Conservation (phyloP, 345 rosid genomes). For the Excoecaria cochinchinensis region DNA sequence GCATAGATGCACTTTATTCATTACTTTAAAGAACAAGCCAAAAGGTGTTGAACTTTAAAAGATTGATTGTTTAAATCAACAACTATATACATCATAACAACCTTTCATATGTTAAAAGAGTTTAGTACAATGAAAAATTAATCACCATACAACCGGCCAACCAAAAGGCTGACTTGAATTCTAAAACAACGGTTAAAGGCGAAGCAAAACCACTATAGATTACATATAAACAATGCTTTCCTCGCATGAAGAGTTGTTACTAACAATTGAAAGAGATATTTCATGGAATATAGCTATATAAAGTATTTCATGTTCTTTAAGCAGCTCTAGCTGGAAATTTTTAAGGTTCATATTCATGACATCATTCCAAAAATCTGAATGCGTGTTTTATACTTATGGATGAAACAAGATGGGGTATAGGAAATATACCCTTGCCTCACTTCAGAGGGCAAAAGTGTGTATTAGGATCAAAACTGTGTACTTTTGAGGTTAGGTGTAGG, state of each 20-base stretch:
- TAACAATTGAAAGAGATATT: not conserved
- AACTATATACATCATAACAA: conserved; percentile 67
- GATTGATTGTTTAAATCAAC: not conserved
- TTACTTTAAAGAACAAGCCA: not conserved
- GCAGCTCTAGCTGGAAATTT: not conserved
- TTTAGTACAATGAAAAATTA: conserved; percentile 5
- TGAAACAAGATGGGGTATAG: not conserved
- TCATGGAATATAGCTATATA: not conserved
- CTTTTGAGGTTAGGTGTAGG: not conserved
- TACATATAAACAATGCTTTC: not conserved
- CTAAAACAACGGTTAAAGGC: not conserved
- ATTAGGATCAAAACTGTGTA: not conserved
- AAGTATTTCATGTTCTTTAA: not conserved
- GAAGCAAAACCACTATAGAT: not conserved
- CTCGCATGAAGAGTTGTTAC: not conserved
- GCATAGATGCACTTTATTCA: conserved; percentile 1
- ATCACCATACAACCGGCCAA: not conserved
- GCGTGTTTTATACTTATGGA: not conserved
- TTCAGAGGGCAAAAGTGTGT: not conserved
- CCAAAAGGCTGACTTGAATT: not conserved
- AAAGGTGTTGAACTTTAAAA: not conserved
- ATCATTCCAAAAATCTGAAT: not conserved
- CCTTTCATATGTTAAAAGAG: conserved; percentile 10
- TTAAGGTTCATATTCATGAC: not conserved
- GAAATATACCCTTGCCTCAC: not conserved